Conservation (phyloP, 768 basidiomycete genomes). For the Cytidiella melzeri region DNA sequence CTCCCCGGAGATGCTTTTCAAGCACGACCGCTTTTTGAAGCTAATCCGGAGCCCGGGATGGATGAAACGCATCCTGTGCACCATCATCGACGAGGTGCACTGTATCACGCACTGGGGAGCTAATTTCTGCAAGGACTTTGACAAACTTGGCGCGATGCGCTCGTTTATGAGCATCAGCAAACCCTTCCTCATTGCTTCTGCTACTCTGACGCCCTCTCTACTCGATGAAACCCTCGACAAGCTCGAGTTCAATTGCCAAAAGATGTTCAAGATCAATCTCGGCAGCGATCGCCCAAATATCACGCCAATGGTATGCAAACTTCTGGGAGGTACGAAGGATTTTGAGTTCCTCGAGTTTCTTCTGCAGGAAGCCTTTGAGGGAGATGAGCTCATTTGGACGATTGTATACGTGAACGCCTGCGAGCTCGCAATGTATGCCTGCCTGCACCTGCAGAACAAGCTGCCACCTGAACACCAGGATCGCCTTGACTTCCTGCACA, state of each 20-base stretch:
- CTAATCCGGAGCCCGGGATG: slow-evolving; percentile 11
- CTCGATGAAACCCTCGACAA: slow-evolving; percentile 7
- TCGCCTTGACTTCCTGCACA: not conserved
- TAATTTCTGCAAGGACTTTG: slow-evolving; percentile 28
- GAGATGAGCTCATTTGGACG: not conserved
- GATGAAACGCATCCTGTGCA: slow-evolving; percentile 20
- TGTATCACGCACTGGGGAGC: slow-evolving; percentile 31
- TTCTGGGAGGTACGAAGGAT: not conserved
- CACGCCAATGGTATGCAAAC: not conserved
- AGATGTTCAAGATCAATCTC: not conserved
- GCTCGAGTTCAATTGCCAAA: not conserved
- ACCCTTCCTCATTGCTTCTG: slow-evolving; percentile 29
- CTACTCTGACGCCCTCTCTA: slow-evolving; percentile 26
- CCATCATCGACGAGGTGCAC: too few relatives aligned
- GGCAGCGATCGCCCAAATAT: slow-evolving; percentile 8
- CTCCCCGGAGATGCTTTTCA: slow-evolving; percentile 21
- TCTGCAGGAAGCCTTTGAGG: not conserved
- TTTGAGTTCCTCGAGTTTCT: not conserved
- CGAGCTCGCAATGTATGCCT: not conserved
- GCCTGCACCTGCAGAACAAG: not conserved
- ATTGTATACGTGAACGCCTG: not conserved
- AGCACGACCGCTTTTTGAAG: slow-evolving; percentile 10
- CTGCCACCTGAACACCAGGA: not conserved
- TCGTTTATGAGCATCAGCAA: slow-evolving; percentile 24
- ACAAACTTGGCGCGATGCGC: slow-evolving; percentile 23